These are phyloP conservation scores for Boletus huronensis DNA, from an alignment of 768 basidiomycete species.

Conservation along the genomic window DNA sequence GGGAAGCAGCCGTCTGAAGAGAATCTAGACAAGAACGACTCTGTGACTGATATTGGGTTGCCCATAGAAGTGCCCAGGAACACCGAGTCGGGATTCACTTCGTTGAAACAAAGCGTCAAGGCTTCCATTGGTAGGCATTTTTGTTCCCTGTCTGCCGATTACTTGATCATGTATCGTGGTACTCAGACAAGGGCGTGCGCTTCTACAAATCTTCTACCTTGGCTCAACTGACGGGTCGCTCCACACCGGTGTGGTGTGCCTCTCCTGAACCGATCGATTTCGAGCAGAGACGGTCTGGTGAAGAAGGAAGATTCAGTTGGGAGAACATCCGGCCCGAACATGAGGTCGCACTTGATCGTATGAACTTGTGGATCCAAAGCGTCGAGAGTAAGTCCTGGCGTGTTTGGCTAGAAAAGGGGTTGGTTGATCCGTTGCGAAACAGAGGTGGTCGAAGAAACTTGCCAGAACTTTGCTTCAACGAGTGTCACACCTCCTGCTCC, in stretches of 20 bases:
- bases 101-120: slow-evolving; percentile 68
- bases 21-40: slow-evolving; percentile 5
- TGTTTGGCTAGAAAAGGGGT: not conserved
- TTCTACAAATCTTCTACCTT: slow-evolving; percentile 63
- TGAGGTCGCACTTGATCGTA: slow-evolving; percentile 49
- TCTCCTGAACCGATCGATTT: slow-evolving; percentile 33
- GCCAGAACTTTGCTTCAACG: slow-evolving; percentile 65
- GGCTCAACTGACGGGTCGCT: slow-evolving; percentile 36
- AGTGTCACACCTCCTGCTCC: slow-evolving; percentile 51
- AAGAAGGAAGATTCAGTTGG: slow-evolving; percentile 34
- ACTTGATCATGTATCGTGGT: not conserved
- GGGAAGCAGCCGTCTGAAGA: slow-evolving; percentile 9
- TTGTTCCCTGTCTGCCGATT: not conserved
- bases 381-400: slow-evolving; percentile 65
- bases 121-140: slow-evolving; percentile 61
- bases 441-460: slow-evolving; percentile 82
- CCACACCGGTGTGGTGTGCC: slow-evolving; percentile 28
- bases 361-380: slow-evolving; percentile 79
- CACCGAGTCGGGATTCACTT: slow-evolving; percentile 40
- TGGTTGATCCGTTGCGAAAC: slow-evolving; percentile 9
- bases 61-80: slow-evolving; percentile 24
- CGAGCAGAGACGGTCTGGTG: slow-evolving; percentile 31
- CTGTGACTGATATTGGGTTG: slow-evolving; percentile 23
- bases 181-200: slow-evolving; percentile 63
- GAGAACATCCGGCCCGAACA: slow-evolving; percentile 32